Evolutionary conservation across 2,329 filamentous ascomycete species (phyloP).

Genomic region (Tolypocladium amazonense): DNA sequence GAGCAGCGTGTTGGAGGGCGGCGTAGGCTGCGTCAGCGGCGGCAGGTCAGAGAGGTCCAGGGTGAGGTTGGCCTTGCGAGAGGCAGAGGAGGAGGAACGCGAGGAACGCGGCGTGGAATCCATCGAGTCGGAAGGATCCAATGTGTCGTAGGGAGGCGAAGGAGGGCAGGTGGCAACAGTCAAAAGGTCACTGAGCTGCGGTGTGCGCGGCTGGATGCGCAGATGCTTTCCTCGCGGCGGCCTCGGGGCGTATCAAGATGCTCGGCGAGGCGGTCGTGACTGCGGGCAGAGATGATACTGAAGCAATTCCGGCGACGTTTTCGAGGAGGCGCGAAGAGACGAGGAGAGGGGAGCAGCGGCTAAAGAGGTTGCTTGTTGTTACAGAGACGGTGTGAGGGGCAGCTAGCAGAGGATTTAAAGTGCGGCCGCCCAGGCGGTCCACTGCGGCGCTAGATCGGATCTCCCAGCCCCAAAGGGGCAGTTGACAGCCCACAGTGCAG

Average conservation of each 20-base stretch:
- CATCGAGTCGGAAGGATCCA: slow-evolving; percentile 14
- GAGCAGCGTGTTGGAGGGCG: slow-evolving; percentile 73
- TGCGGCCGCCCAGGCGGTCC: neutral
- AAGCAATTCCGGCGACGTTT: neutral
- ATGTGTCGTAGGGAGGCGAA: neutral
- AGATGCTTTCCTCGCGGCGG: neutral
- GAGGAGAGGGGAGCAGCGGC: neutral
- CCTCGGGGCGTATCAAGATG: neutral
- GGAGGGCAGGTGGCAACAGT: neutral
- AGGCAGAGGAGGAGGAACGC: slow-evolving; percentile 35
- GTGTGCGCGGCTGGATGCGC: neutral
- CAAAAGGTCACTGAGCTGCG: no score
- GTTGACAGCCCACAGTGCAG: neutral
- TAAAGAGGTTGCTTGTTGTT: neutral
- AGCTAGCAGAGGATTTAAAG: neutral
- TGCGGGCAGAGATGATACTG: neutral
- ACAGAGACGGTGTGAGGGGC: neutral
- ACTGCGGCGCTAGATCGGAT: neutral
- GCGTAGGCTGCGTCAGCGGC: slow-evolving; percentile 57
- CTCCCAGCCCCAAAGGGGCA: slow-evolving; percentile 4
- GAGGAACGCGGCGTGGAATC: slow-evolving; percentile 26
- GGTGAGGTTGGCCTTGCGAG: slow-evolving; percentile 41
- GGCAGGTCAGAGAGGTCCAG: slow-evolving; percentile 67
- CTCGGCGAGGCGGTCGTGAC: neutral
- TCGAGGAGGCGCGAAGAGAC: neutral